Evolutionary conservation across 176 grass and related monocot genomes (phyloP).

Genomic region (Dactylis glomerata): DNA sequence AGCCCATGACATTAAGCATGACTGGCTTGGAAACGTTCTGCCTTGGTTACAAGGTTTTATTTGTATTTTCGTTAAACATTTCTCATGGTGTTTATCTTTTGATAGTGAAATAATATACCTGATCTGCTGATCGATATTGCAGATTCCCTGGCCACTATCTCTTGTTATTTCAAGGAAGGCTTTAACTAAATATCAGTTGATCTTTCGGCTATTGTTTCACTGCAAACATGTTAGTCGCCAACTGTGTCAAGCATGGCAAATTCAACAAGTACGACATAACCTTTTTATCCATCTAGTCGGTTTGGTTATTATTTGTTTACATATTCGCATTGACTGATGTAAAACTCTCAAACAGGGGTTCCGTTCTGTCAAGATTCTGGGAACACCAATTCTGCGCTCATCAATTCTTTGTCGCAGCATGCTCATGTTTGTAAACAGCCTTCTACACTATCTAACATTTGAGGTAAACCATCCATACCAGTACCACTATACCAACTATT

Average conservation of each 20-base stretch:
- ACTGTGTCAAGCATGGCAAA: conserved; percentile 91
- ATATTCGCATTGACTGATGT: conserved; percentile 18
- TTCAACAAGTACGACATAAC: conserved; percentile 64
- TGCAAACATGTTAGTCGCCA: conserved; percentile 95
- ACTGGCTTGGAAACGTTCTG: conserved; percentile 86
- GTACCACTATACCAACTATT: conserved; percentile 30
- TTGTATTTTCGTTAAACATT: not conserved
- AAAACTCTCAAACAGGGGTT: conserved; percentile 61
- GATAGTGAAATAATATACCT: conserved; percentile 5
- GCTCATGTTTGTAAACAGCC: conserved; percentile 97
- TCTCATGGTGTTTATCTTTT: conserved; percentile 9
- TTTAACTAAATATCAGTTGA: conserved; percentile 95
- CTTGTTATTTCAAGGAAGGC: conserved; percentile 96
- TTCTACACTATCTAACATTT: conserved; percentile 98
- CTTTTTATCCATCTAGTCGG: not conserved
- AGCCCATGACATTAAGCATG: conserved; percentile 57
- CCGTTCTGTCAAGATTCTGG: conserved; percentile 68
- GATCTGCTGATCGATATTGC: conserved; percentile 28
- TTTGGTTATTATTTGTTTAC: conserved; percentile 20
- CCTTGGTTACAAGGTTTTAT: conserved; percentile 84
- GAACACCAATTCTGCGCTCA: conserved; percentile 75
- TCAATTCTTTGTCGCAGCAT: conserved; percentile 96
- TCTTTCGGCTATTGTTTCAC: conserved; percentile 92
- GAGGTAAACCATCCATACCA: conserved; percentile 59
- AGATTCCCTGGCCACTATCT: conserved; percentile 97